These are phyloP conservation scores for Tetrapisispora arboricola DNA, from an alignment of 805 yeast species.

Conservation along the genomic window DNA sequence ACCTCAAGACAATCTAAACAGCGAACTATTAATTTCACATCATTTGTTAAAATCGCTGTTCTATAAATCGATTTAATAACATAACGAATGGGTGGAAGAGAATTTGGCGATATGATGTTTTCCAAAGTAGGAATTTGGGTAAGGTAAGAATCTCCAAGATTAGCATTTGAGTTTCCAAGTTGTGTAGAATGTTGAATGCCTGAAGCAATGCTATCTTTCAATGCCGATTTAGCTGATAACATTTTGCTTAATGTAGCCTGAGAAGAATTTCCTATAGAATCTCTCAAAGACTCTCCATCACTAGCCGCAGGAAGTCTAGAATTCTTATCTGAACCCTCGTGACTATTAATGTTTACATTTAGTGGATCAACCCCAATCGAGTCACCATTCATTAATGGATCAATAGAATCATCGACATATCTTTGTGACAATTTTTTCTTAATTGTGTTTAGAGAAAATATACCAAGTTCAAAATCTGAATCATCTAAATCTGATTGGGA, in stretches of 20 bases:
- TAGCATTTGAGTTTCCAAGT: not conserved
- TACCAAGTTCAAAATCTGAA: slow-evolving; percentile 3
- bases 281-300: not conserved
- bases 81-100: slow-evolving; percentile 46
- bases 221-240: not conserved
- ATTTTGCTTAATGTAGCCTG: not conserved
- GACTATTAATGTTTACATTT: not conserved
- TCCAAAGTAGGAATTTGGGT: slow-evolving; percentile 23
- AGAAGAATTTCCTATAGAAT: not conserved
- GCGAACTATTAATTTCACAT: slow-evolving; percentile 45
- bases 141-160: not conserved
- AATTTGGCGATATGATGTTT: slow-evolving; percentile 43
- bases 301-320: not conserved
- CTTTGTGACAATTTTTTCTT: not conserved
- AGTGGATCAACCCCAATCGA: not conserved
- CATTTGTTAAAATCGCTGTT: slow-evolving; percentile 50
- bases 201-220: not conserved
- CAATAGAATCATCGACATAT: slow-evolving; percentile 20
- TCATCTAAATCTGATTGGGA: slow-evolving; percentile 9
- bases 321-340: not conserved
- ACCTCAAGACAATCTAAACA: slow-evolving; percentile 26
- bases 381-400: slow-evolving; percentile 14
- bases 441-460: not conserved
- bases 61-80: slow-evolving; percentile 53
- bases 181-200: not conserved